Percentiles rank a stretch among this genome's conserved stretches.
These are phyloP conservation scores for Ramaria sp. DNA, from an alignment of 768 basidiomycete species.

Conservation along the genomic window DNA sequence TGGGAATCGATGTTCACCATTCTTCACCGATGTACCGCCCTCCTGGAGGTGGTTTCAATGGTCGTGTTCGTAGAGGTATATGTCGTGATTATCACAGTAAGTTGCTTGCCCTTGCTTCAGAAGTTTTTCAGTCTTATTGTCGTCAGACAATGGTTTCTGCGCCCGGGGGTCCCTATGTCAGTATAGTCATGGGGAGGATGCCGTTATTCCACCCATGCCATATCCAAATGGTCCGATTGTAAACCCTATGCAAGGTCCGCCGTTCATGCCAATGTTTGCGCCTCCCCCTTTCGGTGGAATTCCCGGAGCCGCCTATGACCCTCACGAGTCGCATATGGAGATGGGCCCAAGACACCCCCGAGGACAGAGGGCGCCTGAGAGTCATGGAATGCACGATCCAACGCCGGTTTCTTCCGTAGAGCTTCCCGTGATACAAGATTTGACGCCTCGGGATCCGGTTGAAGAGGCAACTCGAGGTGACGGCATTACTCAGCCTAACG, in stretches of 20 bases:
- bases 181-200: conserved; percentile 87
- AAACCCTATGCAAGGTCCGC: conserved; percentile 31
- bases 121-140: conserved; percentile 6
- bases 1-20: conserved; percentile 17
- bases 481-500: neutral
- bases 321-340: conserved; percentile 71
- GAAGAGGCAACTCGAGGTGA: conserved; percentile 6
- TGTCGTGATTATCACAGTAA: conserved; percentile 91
- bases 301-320: conserved; percentile 53
- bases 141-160: conserved; percentile 80
- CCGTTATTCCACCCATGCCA: conserved; percentile 52
- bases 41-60: neutral
- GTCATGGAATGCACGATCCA: conserved; percentile 25
- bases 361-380: conserved; percentile 39
- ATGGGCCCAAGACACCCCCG: conserved; percentile 43
- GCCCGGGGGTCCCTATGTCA: conserved; percentile 82
- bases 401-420: conserved; percentile 43
- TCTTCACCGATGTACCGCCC: conserved; percentile 7
- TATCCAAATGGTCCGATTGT: conserved; percentile 20
- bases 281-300: conserved; percentile 42
- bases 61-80: conserved; percentile 38
- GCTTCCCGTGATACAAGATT: conserved; percentile 74
- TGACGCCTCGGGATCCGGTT: conserved; percentile 40
- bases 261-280: conserved; percentile 66
- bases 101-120: conserved; percentile 21